Evolutionary conservation across 306 rosid species (phyloP).

Genomic region (Cyamopsis tetragonoloba): DNA sequence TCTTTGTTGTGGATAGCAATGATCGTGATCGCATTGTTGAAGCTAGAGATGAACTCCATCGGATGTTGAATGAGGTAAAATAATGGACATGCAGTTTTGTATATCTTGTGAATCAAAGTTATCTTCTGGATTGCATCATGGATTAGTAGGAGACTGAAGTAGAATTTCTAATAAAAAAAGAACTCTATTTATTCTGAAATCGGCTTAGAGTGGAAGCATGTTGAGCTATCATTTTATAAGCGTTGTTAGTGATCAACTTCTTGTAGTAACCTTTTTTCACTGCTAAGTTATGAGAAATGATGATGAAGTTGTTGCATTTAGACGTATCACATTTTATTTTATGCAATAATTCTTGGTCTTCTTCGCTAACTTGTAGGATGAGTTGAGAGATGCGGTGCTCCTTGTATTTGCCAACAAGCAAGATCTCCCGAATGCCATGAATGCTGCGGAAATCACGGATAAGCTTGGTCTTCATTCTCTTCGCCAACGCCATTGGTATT

Average conservation of each 20-base stretch:
- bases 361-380: no score
- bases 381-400: conserved; percentile 51
- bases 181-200: no score
- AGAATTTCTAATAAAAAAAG: no score
- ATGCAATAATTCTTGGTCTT: not conserved
- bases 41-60: no score
- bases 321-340: not conserved
- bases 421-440: conserved; percentile 61
- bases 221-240: not conserved
- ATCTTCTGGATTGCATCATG: no score
- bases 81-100: not conserved
- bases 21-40: conserved; percentile 59
- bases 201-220: not conserved
- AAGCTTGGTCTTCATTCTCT: no score
- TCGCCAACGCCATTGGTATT: conserved; percentile 57
- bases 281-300: not conserved
- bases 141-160: no score
- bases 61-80: conserved; percentile 64
- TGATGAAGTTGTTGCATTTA: not conserved
- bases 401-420: conserved; percentile 63
- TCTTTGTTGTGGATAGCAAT: conserved; percentile 62
- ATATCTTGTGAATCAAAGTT: not conserved
- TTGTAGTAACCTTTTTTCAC: not conserved
- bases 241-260: not conserved
- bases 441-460: no score